phyloP scores from a whole-genome alignment of 164 flowering plant genomes.

The Annona cherimola region DNA sequence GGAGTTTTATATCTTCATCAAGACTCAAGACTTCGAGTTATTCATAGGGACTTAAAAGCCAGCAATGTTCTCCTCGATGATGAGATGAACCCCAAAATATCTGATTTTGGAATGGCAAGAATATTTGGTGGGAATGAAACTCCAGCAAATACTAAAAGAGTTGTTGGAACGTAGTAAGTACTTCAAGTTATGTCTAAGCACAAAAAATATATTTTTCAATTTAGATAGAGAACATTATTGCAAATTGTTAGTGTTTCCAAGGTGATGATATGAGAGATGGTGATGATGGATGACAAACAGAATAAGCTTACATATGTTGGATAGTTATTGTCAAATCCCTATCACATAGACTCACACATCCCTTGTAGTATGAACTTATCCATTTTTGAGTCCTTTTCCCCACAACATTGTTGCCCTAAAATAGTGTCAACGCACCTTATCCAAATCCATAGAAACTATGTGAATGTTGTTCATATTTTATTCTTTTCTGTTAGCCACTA shows the following conservation, averaged over 20 bases:
- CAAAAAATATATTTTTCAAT: not conserved
- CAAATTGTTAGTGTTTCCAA: not conserved
- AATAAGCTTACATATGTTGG: not conserved
- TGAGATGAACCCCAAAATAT: conserved; percentile 42
- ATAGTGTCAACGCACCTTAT: no score
- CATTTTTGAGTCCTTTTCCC: no score
- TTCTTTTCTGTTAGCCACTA: no score
- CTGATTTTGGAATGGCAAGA: conserved; percentile 50
- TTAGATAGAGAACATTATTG: no score
- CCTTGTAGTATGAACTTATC: no score
- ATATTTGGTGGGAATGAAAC: conserved; percentile 28
- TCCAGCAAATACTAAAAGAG: conserved; percentile 20
- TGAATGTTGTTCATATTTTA: no score
- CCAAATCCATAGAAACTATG: no score
- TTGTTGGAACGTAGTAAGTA: conserved; percentile 40
- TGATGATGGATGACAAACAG: not conserved
- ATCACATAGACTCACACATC: no score
- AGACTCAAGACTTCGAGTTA: conserved; percentile 46
- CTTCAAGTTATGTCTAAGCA: not conserved
- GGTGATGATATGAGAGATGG: not conserved
- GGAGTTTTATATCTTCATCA: conserved; percentile 61
- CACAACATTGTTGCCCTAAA: no score
- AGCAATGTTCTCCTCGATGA: conserved; percentile 48
- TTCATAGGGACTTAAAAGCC: conserved; percentile 58
- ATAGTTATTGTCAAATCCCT: not conserved